Evolutionary conservation across 2,329 filamentous ascomycete genomes (phyloP).

Genomic region (Trichophyton schoenleinii): DNA sequence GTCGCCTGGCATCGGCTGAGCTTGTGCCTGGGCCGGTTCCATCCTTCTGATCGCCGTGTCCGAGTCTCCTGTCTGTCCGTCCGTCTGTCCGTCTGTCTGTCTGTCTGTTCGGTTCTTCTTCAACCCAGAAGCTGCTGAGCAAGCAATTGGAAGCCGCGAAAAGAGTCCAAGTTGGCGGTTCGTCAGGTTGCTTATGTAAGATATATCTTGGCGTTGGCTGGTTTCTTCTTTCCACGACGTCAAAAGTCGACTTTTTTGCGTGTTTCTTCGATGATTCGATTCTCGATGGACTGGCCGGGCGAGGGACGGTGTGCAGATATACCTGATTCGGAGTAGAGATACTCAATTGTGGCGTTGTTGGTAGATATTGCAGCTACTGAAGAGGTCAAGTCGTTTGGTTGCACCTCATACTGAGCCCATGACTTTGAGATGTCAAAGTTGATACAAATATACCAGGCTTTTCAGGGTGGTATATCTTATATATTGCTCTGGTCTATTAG

Average conservation of each 20-base stretch:
- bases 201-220: background rate
- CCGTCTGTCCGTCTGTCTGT: background rate
- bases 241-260: background rate
- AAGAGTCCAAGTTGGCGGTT: background rate
- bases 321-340: background rate
- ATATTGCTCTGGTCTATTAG: too few relatives aligned
- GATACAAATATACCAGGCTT: too few relatives aligned
- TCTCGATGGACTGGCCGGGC: too few relatives aligned
- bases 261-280: too few relatives aligned
- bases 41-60: background rate
- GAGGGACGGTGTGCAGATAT: background rate
- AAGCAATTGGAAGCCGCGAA: background rate
- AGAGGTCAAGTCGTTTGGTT: too few relatives aligned
- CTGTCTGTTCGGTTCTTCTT: background rate
- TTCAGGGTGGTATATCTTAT: too few relatives aligned
- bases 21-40: background rate
- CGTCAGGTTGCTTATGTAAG: background rate
- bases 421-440: too few relatives aligned
- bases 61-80: background rate
- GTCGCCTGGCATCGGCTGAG: constrained; percentile 31
- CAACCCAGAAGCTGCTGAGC: too few relatives aligned
- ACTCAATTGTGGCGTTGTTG: too few relatives aligned
- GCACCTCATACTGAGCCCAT: too few relatives aligned
- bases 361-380: background rate
- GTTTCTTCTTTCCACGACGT: background rate